Percentiles rank a stretch among this genome's conserved stretches.
Evolutionary conservation across 1,139 yeast genomes (phyloP).

Genomic region (Geotrichum reessii): DNA sequence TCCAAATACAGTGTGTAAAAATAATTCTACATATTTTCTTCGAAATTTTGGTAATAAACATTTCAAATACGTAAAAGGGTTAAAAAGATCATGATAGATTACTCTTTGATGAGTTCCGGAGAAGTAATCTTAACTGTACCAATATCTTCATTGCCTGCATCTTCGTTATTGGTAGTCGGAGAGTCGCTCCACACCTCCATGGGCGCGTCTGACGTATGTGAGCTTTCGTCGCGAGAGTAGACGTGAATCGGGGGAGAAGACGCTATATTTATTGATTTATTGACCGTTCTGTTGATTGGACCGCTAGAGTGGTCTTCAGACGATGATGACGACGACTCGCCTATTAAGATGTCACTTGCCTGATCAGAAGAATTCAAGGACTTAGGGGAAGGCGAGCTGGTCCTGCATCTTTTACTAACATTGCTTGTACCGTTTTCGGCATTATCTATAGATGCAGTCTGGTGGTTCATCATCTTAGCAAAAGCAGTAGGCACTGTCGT

Average conservation of each 20-base stretch:
- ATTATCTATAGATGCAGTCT: background rate
- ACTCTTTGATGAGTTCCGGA: background rate
- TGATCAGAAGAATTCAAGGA: background rate
- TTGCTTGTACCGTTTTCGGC: background rate
- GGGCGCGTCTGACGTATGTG: background rate
- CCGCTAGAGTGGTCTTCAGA: background rate
- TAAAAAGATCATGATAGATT: background rate
- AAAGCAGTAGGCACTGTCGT: slow-evolving; percentile 1
- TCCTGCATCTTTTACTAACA: background rate
- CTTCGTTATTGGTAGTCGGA: slow-evolving; percentile 2
- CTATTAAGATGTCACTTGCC: background rate
- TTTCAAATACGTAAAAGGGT: background rate
- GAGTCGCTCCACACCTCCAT: slow-evolving; percentile 15
- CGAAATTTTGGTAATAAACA: background rate
- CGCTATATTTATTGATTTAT: background rate
- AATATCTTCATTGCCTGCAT: slow-evolving; percentile 6
- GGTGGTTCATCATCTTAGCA: slow-evolving; percentile 4
- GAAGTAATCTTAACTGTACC: slow-evolving; percentile 13
- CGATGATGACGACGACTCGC: background rate
- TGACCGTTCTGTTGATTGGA: background rate
- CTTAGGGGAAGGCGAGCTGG: background rate
- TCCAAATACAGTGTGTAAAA: background rate
- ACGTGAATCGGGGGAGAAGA: slow-evolving; percentile 9
- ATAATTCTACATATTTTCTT: background rate
- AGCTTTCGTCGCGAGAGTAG: background rate